Evolutionary conservation across 2,329 filamentous ascomycete species (phyloP).

Genomic region (Dothideomycetidae sp.): DNA sequence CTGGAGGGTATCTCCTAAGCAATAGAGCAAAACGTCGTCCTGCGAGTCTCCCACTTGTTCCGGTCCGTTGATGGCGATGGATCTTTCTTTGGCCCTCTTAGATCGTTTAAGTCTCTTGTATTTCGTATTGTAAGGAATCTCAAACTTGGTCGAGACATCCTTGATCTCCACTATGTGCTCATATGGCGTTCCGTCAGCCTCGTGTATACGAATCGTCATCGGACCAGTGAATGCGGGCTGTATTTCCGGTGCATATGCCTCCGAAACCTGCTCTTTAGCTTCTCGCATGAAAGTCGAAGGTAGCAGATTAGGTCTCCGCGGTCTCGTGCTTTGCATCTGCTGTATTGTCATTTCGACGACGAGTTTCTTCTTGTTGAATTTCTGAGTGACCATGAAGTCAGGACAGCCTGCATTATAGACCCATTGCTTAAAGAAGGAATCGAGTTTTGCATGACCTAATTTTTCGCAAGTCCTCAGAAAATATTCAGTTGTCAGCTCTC

Average conservation of each 20-base stretch:
- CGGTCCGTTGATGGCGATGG: conserved; percentile 43
- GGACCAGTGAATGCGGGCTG: conserved; percentile 74
- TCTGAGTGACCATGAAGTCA: conserved; percentile 68
- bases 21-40: conserved; percentile 77
- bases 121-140: conserved; percentile 97
- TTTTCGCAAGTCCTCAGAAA: conserved; percentile 82
- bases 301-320: conserved; percentile 44
- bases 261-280: conserved; percentile 64
- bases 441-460: conserved; percentile 70
- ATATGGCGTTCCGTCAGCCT: conserved; percentile 94
- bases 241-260: conserved; percentile 47
- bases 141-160: conserved; percentile 69
- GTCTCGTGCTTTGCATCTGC: conserved; percentile 53
- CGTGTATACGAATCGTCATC: conserved; percentile 95
- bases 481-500: conserved; percentile 55
- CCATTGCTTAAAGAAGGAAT: conserved; percentile 91
- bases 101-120: conserved; percentile 94
- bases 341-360: conserved; percentile 83
- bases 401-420: conserved; percentile 79
- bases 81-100: conserved; percentile 65
- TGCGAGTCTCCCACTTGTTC: conserved; percentile 43
- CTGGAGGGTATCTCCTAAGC: conserved; percentile 79
- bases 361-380: conserved; percentile 95
- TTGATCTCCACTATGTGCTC: conserved; percentile 96
- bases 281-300: conserved; percentile 70